phyloP scores from a whole-genome alignment of 208 protist species.

The Balamuthia mandrillaris region DNA sequence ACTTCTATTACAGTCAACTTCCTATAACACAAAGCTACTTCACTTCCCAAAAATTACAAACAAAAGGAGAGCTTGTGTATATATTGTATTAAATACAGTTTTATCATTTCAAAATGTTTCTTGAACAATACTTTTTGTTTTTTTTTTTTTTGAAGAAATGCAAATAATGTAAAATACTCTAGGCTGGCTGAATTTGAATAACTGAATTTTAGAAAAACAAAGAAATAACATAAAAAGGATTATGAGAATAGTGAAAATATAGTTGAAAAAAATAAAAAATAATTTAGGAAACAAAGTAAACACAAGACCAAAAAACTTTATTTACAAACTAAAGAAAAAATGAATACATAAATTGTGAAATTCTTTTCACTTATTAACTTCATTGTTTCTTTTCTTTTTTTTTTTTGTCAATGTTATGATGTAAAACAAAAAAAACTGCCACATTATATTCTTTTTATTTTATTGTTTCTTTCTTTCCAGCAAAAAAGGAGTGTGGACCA shows the following conservation, averaged over 20 bases:
- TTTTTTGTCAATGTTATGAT: not conserved
- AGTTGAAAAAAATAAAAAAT: not conserved
- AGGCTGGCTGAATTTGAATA: not conserved
- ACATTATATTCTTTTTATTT: too few relatives aligned
- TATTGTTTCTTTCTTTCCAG: too few relatives aligned
- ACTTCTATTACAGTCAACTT: too few relatives aligned
- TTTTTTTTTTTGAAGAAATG: too few relatives aligned
- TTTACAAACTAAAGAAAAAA: not conserved
- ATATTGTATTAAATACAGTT: too few relatives aligned
- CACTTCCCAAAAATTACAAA: too few relatives aligned
- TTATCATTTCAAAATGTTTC: too few relatives aligned
- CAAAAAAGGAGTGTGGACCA: too few relatives aligned
- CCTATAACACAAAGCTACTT: too few relatives aligned
- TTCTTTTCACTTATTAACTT: not conserved
- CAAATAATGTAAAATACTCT: not conserved
- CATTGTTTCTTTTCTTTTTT: not conserved
- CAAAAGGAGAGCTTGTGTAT: too few relatives aligned
- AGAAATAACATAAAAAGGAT: not conserved
- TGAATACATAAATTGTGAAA: not conserved
- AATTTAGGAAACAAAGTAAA: not conserved
- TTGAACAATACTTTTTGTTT: too few relatives aligned
- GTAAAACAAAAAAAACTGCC: too few relatives aligned
- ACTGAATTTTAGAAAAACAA: not conserved
- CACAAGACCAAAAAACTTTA: not conserved
- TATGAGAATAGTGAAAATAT: not conserved